Percentiles rank a stretch among this genome's conserved stretches.
Conservation (phyloP, 2,329 filamentous ascomycete genomes). For the Venturiaceae sp. region DNA sequence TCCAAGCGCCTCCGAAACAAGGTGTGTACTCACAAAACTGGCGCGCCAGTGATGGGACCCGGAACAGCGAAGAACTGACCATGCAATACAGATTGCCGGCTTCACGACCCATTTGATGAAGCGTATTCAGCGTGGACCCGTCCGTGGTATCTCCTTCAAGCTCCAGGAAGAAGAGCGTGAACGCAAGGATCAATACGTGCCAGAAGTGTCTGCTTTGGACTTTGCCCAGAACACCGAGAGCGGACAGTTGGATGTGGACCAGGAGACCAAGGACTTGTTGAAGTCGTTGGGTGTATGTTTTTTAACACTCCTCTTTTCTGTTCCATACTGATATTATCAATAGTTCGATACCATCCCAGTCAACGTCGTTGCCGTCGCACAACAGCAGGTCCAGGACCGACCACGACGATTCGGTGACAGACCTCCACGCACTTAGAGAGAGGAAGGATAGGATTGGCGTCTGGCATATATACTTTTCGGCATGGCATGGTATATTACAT, state of each 20-base stretch:
- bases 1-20: constrained; percentile 99
- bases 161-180: constrained; percentile 99
- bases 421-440: constrained; percentile 21
- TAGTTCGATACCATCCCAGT: constrained; percentile 97
- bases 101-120: constrained; percentile 97
- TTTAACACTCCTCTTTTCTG: not conserved
- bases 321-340: constrained; percentile 11
- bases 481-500: constrained; percentile 26
- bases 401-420: constrained; percentile 68
- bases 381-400: constrained; percentile 80
- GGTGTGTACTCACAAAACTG: constrained; percentile 40
- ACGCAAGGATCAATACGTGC: constrained; percentile 99
- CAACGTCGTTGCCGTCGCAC: constrained; percentile 85
- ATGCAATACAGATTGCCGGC: constrained; percentile 67
- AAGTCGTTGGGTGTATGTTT: constrained; percentile 95
- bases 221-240: constrained; percentile 90
- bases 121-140: constrained; percentile 97
- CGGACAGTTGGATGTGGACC: constrained; percentile 89
- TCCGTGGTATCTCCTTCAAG: constrained; percentile 99
- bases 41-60: not conserved
- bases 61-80: not conserved
- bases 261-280: constrained; percentile 97
- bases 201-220: constrained; percentile 97
- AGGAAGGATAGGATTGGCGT: not conserved
- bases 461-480: not conserved